Conservation (phyloP, 371 early-diverging fungal species). For the Quaeritorhiza haematococci region DNA sequence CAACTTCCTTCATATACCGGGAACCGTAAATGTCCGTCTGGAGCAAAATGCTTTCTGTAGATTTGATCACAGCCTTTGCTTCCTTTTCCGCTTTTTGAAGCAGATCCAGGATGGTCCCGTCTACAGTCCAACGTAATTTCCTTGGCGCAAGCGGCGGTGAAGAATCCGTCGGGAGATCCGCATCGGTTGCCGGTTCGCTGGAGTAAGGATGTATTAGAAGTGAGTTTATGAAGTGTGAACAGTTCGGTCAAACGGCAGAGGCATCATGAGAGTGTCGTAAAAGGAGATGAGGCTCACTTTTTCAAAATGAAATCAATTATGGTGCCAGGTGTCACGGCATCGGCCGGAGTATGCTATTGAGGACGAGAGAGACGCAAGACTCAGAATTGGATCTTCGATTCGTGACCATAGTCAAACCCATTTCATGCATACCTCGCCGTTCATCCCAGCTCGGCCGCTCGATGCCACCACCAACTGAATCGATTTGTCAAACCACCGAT, state of each 20-base stretch:
- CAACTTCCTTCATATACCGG: constrained; percentile 70
- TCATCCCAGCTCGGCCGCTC: constrained; percentile 86
- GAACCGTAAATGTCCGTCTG: constrained; percentile 72
- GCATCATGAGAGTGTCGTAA: not conserved
- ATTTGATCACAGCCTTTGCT: constrained; percentile 58
- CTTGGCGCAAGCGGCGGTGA: constrained; percentile 43
- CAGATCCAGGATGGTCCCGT: constrained; percentile 36
- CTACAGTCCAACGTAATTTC: constrained; percentile 61
- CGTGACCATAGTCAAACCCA: constrained; percentile 1
- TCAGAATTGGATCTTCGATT: not conserved
- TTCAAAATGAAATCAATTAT: constrained; percentile 61
- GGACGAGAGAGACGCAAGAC: not conserved
- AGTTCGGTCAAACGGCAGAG: not conserved
- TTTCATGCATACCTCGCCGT: constrained; percentile 71
- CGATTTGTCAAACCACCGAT: constrained; percentile 96
- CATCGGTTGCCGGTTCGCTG: constrained; percentile 56
- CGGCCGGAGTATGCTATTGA: constrained; percentile 76
- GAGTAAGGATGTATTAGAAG: constrained; percentile 1
- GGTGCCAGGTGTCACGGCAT: constrained; percentile 83
- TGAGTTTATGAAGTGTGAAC: not conserved
- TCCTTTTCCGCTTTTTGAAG: constrained; percentile 58
- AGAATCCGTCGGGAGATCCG: constrained; percentile 35
- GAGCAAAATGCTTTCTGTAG: constrained; percentile 66
- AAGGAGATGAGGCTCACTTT: constrained; percentile 33
- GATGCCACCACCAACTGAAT: constrained; percentile 78